Evolutionary conservation across 164 flowering plant species (phyloP), one percentile per base, ranked within the genome.

Genomic region (Umbilicus rupestris): DNA sequence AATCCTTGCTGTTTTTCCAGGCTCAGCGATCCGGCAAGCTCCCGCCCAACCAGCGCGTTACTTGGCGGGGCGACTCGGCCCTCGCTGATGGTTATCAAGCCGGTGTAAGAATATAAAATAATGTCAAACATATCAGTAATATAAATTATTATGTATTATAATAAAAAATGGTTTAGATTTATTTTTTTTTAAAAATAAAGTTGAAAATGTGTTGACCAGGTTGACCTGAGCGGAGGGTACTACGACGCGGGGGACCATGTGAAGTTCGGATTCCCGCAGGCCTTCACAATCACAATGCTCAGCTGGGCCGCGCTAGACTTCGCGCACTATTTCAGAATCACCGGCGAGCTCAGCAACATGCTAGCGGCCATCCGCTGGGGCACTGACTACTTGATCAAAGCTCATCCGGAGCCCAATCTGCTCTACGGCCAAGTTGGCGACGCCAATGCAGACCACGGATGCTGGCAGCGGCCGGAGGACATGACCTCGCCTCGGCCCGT

Each of bases 401-500:
- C 90, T 15, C 83, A 82, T 50, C 67, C 83, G 0, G 24, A 70
- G 29, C 78, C 83, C 0, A 47, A 77, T 49, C 76, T 77, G 12
- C 74, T 85, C 5, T 85, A 78, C 33, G 84, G 82, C 7, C 69
- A 90, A 78, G 88, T 87, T 3, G 94, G 95, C 3, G 87, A 88
- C n/a, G 87, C 84, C 0, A 57, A 68, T 22, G 73, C 89, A 0
- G 95, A 88, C 63, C 97, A 90, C 46, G 71, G 47, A 0, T 88
- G 97, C 59, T 90, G 95, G 95, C 65, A 72, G 76, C 69, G 97
- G 11, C 88, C 93, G 0, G 97, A 90, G 63, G 89, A 87, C 67
- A 89, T 89, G 96, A 39, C 26, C 5, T 30, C 39, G n/a, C 20
- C 64, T 60, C 41, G 39, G 12, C 39, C 64, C 8, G 37, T 16